Conservation (phyloP, 2,329 filamentous ascomycete species). For the Talaromyces sp. region DNA sequence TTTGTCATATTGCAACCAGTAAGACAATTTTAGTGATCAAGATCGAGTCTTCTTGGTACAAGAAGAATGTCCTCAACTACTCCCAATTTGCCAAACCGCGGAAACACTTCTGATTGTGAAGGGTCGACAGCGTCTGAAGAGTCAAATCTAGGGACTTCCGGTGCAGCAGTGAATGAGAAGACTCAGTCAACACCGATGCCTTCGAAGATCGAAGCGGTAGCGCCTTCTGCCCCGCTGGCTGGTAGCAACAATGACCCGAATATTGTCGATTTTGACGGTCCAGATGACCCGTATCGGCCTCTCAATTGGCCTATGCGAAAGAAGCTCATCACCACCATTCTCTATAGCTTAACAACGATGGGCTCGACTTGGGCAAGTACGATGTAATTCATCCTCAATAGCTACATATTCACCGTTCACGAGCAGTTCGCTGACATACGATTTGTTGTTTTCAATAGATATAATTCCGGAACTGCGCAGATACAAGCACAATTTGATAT, state of each 20-base stretch:
- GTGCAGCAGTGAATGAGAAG: background rate
- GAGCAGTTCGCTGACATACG: background rate
- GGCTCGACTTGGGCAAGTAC: slow-evolving; percentile 10
- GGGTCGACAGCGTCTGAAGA: background rate
- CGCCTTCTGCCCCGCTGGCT: background rate
- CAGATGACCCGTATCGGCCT: background rate
- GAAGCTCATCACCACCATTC: background rate
- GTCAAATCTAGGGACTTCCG: background rate
- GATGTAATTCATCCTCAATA: background rate
- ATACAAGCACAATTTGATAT: background rate
- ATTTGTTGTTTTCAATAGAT: background rate
- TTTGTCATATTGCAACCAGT: background rate
- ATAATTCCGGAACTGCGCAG: background rate
- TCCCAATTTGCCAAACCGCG: background rate
- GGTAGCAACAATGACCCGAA: background rate
- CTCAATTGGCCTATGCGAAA: slow-evolving; percentile 9
- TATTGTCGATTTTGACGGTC: slow-evolving; percentile 11
- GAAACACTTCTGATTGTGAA: background rate
- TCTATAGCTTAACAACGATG: slow-evolving; percentile 11
- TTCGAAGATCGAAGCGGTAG: background rate
- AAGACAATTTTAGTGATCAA: background rate
- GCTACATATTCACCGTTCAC: background rate
- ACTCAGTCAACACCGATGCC: background rate
- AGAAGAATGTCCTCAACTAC: background rate
- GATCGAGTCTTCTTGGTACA: background rate